These are phyloP conservation scores for Candida lessepsii DNA, from an alignment of 805 yeast genomes.

Conservation along the genomic window DNA sequence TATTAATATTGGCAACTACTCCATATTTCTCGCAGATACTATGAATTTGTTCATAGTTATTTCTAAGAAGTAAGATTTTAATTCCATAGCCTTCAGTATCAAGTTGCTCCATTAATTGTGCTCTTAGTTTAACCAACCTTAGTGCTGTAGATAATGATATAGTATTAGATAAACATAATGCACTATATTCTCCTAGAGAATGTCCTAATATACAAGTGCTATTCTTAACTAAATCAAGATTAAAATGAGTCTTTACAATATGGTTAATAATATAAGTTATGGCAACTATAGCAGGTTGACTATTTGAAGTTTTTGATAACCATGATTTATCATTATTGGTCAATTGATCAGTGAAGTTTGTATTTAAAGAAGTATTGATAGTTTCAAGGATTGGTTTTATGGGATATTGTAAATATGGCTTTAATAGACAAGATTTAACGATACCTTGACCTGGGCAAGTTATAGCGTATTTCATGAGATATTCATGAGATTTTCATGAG, in stretches of 20 bases:
- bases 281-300: slow-evolving; percentile 54
- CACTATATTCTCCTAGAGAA: slow-evolving; percentile 52
- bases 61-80: slow-evolving; percentile 34
- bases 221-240: slow-evolving; percentile 18
- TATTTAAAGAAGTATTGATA: slow-evolving; percentile 23
- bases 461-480: slow-evolving; percentile 21
- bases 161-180: slow-evolving; percentile 36
- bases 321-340: slow-evolving; percentile 19
- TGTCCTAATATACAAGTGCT: slow-evolving; percentile 41
- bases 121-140: slow-evolving; percentile 45
- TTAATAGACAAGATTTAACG: slow-evolving; percentile 20
- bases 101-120: slow-evolving; percentile 38
- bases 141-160: slow-evolving; percentile 35
- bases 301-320: slow-evolving; percentile 39
- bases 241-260: slow-evolving; percentile 19
- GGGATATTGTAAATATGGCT: slow-evolving; percentile 17
- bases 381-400: slow-evolving; percentile 14
- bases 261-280: slow-evolving; percentile 34
- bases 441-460: slow-evolving; percentile 40
- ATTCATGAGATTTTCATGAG: too few species aligned
- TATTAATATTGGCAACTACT: slow-evolving; percentile 48
- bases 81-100: slow-evolving; percentile 26
- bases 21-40: slow-evolving; percentile 18
- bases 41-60: slow-evolving; percentile 21
- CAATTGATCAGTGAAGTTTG: slow-evolving; percentile 21